Evolutionary conservation across 2,329 filamentous ascomycete genomes (phyloP), one percentile per base, ranked within the genome.

Genomic region (Cytospora piceae): DNA sequence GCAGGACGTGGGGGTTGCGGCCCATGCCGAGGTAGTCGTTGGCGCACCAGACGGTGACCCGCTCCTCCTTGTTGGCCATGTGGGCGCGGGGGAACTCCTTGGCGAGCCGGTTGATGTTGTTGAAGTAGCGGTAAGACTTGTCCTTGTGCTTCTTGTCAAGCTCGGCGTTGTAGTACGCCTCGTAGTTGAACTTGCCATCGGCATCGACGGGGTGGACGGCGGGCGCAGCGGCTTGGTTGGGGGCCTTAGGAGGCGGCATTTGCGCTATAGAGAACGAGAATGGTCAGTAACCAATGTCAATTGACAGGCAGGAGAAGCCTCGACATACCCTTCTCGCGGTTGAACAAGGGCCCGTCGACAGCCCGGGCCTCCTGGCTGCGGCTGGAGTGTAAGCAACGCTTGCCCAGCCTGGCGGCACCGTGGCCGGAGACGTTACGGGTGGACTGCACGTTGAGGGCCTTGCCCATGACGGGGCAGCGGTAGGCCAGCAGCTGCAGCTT

Each of bases 11-110:
- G 15, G 87, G 86, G 79, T 98, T 97, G 72, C 93, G 87, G 54
- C 95, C 94, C 95, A 99, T 99, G 72, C 95, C 95, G 22, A 99
- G 87, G 77, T 99, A 99, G 78, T 99, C 95, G 75, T 99, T 99
- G 76, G 94, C 96, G 83, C 95, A 99, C 95, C 95, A 99, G 29
- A 99, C 95, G 1, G 94, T 97, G 65, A 99, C 95, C 61, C 88
- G 88, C 71, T 97, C 93, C 67, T 94, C 89, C 74, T 87, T 86
- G 66, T 85, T 88, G 20, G 91, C 86, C 85, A 96, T 96, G 78
- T 99, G 95, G 55, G 95, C 95, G 70, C 91, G 92, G 34, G 95
- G 95, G 69, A 99, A 99, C 70, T 98, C 93, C 81, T 95, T 92
- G 71, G 95, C 95, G 68, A 99, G 85, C 42, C 95, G 93, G 76